Evolutionary conservation across 495 filamentous ascomycete genomes (phyloP).

Genomic region (Aspergillus saccharolyticus): DNA sequence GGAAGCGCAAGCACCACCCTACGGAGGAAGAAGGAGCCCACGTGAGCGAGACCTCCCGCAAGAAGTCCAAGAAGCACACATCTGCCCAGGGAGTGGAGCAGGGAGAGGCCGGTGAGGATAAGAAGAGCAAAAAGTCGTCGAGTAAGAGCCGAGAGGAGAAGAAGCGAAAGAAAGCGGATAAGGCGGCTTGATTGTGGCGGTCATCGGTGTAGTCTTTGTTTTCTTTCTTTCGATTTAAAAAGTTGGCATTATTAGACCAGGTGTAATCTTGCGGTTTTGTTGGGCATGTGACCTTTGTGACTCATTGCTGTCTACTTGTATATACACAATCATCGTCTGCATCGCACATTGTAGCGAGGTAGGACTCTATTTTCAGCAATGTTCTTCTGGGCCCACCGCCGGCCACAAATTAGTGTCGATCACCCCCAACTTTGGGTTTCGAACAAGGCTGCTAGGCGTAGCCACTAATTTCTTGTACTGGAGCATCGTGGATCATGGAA

Average conservation of each 20-base stretch:
- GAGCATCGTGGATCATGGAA: slow-evolving; percentile 9
- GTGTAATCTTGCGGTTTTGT: not conserved
- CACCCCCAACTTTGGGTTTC: slow-evolving; percentile 7
- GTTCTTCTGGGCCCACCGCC: not conserved
- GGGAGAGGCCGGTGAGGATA: slow-evolving; percentile 17
- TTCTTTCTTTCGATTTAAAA: slow-evolving; percentile 10
- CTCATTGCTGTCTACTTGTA: not conserved
- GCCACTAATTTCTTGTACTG: slow-evolving; percentile 13
- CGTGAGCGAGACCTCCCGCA: slow-evolving; percentile 25
- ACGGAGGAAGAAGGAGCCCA: slow-evolving; percentile 34
- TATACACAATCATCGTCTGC: not conserved
- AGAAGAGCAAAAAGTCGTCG: slow-evolving; percentile 39
- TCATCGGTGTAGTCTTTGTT: slow-evolving; percentile 6
- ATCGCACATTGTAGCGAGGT: not conserved
- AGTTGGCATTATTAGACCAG: slow-evolving; percentile 5
- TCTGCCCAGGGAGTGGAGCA: slow-evolving; percentile 20
- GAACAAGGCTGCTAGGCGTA: slow-evolving; percentile 6
- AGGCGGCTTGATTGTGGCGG: slow-evolving; percentile 18
- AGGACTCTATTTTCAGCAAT: not conserved
- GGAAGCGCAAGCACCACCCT: slow-evolving; percentile 39
- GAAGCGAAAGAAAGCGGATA: slow-evolving; percentile 41
- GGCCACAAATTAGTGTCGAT: slow-evolving; percentile 10
- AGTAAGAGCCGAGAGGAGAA: slow-evolving; percentile 39
- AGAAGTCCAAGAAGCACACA: slow-evolving; percentile 42
- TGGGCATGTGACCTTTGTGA: not conserved